Base-by-base conservation (phyloP, 1,284 basidiomycete species). In the Melanopsichium pennsylvanicum region DNA sequence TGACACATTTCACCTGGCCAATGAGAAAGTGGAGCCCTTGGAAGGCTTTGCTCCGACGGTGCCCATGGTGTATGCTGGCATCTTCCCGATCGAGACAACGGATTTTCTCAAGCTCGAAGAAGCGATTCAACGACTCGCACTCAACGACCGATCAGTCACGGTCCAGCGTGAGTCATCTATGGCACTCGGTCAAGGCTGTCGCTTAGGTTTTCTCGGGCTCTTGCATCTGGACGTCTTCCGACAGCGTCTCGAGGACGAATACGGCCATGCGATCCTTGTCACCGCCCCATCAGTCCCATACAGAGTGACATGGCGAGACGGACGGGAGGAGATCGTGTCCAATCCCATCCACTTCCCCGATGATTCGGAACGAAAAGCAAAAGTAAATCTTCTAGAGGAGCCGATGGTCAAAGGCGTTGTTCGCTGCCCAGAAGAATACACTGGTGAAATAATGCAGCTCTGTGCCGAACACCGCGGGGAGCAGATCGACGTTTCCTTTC, bases 151-250 rank as follows among this genome's bases (percentile, higher is more conserved):
- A 41, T 91, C 90, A 79, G 92, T 99, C 10, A 90, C 92, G 8
- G 86, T 95, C n/a, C 90, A 92, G 72, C 86, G 91, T 41, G 96
- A 98, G 81, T 91, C 92, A 0, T 97, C 94, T 1, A 87, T 90
- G 13, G 95, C 96, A 10, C 85, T 99, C 5, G 95, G 95, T 1
- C 95, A 97, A 82, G 96, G 96, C 8, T 93, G 89, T 38, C 88
- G 96, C 37, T 86, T 98, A 7, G 96, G 96, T 0, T 97, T 98
- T 82, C 85, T 98, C 10, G 96, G 96, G 0, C 92, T 93, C 2
- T 83, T 99, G 57, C 96, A 98, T 80, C 93, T 98, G 89, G 96
- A 98, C 72, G 92, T 96, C 34, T 94, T 95, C 81, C 87, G 93
- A 26, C 95, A 98, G 81, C 87, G 96, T 12, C 85, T 99, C 6